Percentiles rank a stretch among this genome's conserved stretches.
phyloP scores from a whole-genome alignment of 2,329 filamentous ascomycete genomes.

The Tolypocladium nubicola region DNA sequence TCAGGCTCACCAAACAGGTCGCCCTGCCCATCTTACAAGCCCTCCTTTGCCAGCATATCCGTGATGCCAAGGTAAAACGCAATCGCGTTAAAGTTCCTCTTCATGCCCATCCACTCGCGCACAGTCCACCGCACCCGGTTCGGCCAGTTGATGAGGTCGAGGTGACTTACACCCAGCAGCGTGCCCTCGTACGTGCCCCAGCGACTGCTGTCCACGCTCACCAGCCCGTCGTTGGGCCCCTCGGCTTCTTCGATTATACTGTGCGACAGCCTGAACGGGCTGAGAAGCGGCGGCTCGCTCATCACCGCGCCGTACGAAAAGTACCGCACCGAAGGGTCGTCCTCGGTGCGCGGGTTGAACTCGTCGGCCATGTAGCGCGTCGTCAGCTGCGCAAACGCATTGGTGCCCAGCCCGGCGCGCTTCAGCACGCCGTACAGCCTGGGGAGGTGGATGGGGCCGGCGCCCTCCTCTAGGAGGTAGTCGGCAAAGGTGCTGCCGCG shows the following conservation, averaged over 20 bases:
- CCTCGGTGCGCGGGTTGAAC: conserved; percentile 48
- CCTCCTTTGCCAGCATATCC: conserved; percentile 63
- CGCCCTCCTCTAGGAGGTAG: conserved; percentile 32
- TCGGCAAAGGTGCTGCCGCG: conserved; percentile 46
- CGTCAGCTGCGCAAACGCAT: conserved; percentile 52
- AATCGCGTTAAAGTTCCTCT: conserved; percentile 53
- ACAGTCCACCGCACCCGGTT: conserved; percentile 47
- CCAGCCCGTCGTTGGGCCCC: conserved; percentile 56
- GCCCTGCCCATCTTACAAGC: conserved; percentile 19
- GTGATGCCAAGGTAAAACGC: conserved; percentile 57
- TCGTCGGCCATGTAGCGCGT: conserved; percentile 43
- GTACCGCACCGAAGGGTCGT: conserved; percentile 43
- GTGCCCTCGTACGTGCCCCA: conserved; percentile 58
- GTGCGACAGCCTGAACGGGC: conserved; percentile 48
- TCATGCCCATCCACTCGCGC: conserved; percentile 40
- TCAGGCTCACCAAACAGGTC: background rate
- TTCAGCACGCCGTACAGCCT: conserved; percentile 43
- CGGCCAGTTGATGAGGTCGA: conserved; percentile 60
- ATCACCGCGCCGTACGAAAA: conserved; percentile 52
- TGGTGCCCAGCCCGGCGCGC: conserved; percentile 42
- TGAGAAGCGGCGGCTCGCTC: conserved; percentile 44
- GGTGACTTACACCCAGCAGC: conserved; percentile 48
- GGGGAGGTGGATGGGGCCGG: conserved; percentile 37
- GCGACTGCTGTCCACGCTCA: conserved; percentile 50
- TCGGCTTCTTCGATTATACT: conserved; percentile 38